Evolutionary conservation across 75 land plant genomes (phyloP).

Genomic region (Selaginella moellendorffii): DNA sequence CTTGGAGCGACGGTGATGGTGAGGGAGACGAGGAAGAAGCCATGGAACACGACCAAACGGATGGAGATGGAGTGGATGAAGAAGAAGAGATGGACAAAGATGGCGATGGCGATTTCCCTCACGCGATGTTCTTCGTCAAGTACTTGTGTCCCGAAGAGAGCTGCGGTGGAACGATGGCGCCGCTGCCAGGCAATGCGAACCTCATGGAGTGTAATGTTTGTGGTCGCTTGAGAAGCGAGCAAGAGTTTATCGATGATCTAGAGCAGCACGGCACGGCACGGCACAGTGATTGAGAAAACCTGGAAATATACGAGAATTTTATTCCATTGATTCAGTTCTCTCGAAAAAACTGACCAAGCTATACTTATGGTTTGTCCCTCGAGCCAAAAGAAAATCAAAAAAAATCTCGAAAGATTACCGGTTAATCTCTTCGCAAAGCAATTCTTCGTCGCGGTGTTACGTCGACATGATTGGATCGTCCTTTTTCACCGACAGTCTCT

Average conservation of each 20-base stretch:
- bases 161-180: conserved; percentile 93
- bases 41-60: conserved; percentile 21
- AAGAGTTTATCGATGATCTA: conserved; percentile 21
- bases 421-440: too few species aligned
- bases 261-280: conserved; percentile 12
- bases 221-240: conserved; percentile 45
- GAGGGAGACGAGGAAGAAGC: too few species aligned
- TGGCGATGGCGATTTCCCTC: conserved; percentile 47
- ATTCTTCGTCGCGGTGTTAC: too few species aligned
- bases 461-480: too few species aligned
- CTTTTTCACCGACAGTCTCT: not conserved
- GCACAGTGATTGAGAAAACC: not conserved
- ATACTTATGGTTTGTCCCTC: too few species aligned
- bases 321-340: too few species aligned
- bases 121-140: conserved; percentile 73
- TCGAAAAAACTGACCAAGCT: too few species aligned
- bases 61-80: too few species aligned
- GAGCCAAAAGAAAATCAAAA: too few species aligned
- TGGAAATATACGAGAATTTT: too few species aligned
- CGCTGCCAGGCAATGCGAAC: conserved; percentile 31
- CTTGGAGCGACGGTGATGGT: conserved; percentile 82
- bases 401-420: too few species aligned
- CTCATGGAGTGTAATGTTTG: conserved; percentile 86
- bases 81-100: conserved; percentile 16
- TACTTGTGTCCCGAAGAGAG: conserved; percentile 52